Evolutionary conservation across 1,284 basidiomycete species (phyloP).

Genomic region (Malassezia dermatis): DNA sequence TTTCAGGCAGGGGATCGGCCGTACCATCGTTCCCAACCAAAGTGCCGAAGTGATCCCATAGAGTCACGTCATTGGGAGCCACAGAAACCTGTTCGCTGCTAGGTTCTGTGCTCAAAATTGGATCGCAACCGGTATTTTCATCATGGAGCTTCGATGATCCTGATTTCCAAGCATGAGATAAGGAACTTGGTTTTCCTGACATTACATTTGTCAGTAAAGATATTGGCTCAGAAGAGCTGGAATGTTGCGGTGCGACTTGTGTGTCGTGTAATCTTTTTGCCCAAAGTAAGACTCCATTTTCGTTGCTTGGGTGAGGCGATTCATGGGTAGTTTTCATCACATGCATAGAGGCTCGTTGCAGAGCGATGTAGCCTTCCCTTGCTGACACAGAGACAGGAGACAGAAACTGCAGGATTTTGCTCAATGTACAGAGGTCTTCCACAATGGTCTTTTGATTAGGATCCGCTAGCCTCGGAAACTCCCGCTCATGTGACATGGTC

Average conservation of each 20-base stretch:
- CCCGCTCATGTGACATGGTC: background rate
- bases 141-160: background rate
- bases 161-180: background rate
- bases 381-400: background rate
- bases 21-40: background rate
- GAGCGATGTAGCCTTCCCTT: background rate
- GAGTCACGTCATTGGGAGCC: background rate
- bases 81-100: background rate
- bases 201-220: background rate
- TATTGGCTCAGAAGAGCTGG: background rate
- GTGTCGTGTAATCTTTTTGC: background rate
- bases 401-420: background rate
- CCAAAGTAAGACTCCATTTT: background rate
- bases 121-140: background rate
- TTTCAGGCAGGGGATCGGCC: background rate
- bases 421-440: background rate
- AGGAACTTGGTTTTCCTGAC: background rate
- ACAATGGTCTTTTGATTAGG: background rate
- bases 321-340: background rate
- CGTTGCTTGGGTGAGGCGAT: background rate
- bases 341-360: background rate
- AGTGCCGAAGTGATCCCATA: background rate
- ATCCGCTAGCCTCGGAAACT: too few relatives aligned
- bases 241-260: background rate
- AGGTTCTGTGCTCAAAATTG: background rate